Conservation (phyloP, 495 filamentous ascomycete species). For the Penicillium angulare region DNA sequence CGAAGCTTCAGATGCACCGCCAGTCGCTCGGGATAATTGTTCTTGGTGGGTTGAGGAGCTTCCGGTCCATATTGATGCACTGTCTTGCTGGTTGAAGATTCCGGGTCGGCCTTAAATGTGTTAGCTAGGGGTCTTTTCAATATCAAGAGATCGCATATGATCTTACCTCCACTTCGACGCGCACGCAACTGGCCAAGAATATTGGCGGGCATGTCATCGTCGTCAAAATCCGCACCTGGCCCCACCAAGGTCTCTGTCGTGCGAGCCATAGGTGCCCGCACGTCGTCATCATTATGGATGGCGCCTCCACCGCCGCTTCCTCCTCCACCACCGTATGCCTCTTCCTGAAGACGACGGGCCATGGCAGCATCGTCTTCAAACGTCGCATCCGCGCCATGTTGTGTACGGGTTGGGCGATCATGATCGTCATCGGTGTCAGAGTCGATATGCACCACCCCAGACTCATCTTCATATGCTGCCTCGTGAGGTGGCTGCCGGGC, state of each 20-base stretch:
- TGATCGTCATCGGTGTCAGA: conserved; percentile 70
- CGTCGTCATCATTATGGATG: conserved; percentile 35
- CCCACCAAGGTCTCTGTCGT: conserved; percentile 90
- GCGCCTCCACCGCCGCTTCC: too few species aligned
- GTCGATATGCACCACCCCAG: conserved; percentile 68
- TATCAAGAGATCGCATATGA: not conserved
- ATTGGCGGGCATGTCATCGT: conserved; percentile 60
- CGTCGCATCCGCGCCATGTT: conserved; percentile 13
- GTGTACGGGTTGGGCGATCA: conserved; percentile 3
- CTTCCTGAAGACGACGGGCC: conserved; percentile 86
- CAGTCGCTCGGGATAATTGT: conserved; percentile 60
- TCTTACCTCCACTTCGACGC: conserved; percentile 44
- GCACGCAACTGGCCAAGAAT: conserved; percentile 65
- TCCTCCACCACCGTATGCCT: conserved; percentile 68
- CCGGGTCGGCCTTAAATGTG: conserved; percentile 53
- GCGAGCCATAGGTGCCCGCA: conserved; percentile 87
- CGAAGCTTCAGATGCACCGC: conserved; percentile 70
- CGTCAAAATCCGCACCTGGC: conserved; percentile 57
- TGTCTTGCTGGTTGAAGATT: conserved; percentile 82
- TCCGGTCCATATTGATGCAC: conserved; percentile 73
- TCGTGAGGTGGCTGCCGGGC: conserved; percentile 26
- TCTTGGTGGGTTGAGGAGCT: conserved; percentile 47
- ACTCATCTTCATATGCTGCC: conserved; percentile 45
- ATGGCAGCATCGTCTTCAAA: conserved; percentile 91
- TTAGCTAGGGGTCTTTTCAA: conserved; percentile 4